Conservation (phyloP, 495 filamentous ascomycete species). For the Penicillium taxi region DNA sequence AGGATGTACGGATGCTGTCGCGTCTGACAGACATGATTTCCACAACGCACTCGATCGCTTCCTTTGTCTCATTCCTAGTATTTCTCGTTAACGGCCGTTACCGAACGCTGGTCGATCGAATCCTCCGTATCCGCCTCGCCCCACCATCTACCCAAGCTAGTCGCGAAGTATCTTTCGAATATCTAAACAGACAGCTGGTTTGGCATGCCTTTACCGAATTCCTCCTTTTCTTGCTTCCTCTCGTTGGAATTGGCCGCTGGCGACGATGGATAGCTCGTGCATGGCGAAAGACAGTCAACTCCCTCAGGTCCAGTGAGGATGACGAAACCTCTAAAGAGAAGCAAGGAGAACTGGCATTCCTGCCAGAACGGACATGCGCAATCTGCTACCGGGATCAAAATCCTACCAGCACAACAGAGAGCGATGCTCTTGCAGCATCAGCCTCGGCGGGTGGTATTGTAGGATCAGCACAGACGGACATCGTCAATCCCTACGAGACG, state of each 20-base stretch:
- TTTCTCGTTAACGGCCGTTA: constrained; percentile 89
- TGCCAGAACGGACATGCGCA: constrained; percentile 93
- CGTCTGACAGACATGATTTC: constrained; percentile 60
- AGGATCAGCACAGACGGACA: constrained; percentile 85
- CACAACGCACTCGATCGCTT: constrained; percentile 67
- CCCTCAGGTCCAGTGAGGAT: constrained; percentile 45
- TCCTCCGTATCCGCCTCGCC: constrained; percentile 77
- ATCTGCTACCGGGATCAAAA: constrained; percentile 96
- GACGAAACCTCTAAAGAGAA: constrained; percentile 43
- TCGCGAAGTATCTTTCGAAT: constrained; percentile 93
- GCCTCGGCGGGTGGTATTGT: constrained; percentile 61
- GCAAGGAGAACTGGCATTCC: constrained; percentile 68
- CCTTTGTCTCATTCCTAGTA: constrained; percentile 76
- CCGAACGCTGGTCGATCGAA: constrained; percentile 79
- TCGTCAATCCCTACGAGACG: constrained; percentile 93
- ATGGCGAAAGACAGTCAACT: constrained; percentile 66
- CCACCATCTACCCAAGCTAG: constrained; percentile 73
- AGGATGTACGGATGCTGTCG: constrained; percentile 50
- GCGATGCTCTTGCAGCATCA: constrained; percentile 55
- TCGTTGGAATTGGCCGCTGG: constrained; percentile 92
- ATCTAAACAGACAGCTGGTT: constrained; percentile 92
- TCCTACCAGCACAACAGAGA: constrained; percentile 55
- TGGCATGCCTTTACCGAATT: constrained; percentile 99
- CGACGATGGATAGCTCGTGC: constrained; percentile 76
- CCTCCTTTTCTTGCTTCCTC: constrained; percentile 84